Evolutionary conservation across 2,329 filamentous ascomycete species (phyloP), one percentile per base, ranked within the genome.

Genomic region (Colletotrichum sp.): DNA sequence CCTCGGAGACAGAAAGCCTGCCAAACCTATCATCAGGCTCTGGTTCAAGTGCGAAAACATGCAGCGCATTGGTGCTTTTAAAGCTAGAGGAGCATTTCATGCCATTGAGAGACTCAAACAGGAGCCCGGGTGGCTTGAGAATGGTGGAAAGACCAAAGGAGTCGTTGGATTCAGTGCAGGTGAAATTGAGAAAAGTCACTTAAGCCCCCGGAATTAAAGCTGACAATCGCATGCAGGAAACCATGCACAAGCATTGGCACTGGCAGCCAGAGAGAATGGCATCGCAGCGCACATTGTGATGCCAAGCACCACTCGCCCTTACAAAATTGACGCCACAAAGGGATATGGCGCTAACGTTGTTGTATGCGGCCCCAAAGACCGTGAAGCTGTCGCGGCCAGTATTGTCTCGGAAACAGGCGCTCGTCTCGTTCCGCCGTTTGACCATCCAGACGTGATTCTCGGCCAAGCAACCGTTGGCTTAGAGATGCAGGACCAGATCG

Each of bases 21-120:
- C 94, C 1, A 86, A 83, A 5, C 95, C 95, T 0, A 90, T 86
- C 66, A 86, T 98, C 38, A 89, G 92, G 12, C 89, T 99, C 71
- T 97, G 95, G 88, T 98, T 99, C 91, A 99, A 99, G 87, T 98
- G 95, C 84, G 97, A 99, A 88, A 98, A 98, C 84, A 87, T 95
- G 74, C 96, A 99, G 87, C 92, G 93, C 72, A 92, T 98, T 70
- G 97, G 96, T 66, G 96, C 96, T 1, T 99, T 99, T 88, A 99
- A 99, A 86, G 94, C 93, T 15, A 89, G 96, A 8, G 97, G 96
- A 6, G 96, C 96, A 0, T 98, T 98, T 80, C 95, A 98, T 84
- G 96, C 96, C 1, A 82, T 98, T 52, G 90, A 92, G 80, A 86
- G 94, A 72, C 85, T 98, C 81, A 92, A 93, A 81, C 84, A 83